Percentiles rank a stretch among this genome's conserved stretches.
These are phyloP conservation scores for Xanthoceras sorbifolium DNA, from an alignment of 345 rosid genomes.

Conservation along the genomic window DNA sequence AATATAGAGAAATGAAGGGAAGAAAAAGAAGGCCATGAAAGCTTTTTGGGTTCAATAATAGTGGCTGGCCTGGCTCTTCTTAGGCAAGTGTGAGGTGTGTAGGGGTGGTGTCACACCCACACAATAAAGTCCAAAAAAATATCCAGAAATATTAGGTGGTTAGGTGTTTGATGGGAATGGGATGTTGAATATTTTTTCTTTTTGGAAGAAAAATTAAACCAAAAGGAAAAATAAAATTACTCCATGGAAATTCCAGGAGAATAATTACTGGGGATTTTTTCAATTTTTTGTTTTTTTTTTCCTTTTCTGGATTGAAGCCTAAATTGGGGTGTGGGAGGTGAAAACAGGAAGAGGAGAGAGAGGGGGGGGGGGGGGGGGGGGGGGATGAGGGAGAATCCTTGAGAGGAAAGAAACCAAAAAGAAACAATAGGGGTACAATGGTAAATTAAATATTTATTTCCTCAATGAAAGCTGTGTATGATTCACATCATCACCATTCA, in stretches of 20 bases:
- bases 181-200: not conserved
- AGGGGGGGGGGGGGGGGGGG: too few relatives aligned
- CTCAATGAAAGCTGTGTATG: constrained; percentile 12
- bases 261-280: not conserved
- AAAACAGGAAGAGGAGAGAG: constrained; percentile 1
- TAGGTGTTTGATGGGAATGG: constrained; percentile 15
- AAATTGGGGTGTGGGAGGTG: constrained; percentile 8
- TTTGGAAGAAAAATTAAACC: too few relatives aligned
- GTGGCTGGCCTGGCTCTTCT: not conserved
- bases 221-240: not conserved
- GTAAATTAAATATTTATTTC: constrained; percentile 23
- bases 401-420: constrained; percentile 8
- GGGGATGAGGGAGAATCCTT: constrained; percentile 8
- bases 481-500: constrained; percentile 10
- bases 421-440: constrained; percentile 11
- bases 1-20: not conserved
- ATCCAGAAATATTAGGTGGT: constrained; percentile 15
- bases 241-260: not conserved
- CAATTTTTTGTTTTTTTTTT: not conserved
- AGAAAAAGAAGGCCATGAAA: not conserved
- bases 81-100: not conserved
- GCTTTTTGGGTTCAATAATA: not conserved
- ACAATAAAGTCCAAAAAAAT: not conserved
- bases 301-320: constrained; percentile 11
- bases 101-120: constrained; percentile 4